Percentiles rank a stretch among this genome's conserved stretches.
phyloP scores from a whole-genome alignment of 192 early-diverging fungal species.

The Podila minutissima region DNA sequence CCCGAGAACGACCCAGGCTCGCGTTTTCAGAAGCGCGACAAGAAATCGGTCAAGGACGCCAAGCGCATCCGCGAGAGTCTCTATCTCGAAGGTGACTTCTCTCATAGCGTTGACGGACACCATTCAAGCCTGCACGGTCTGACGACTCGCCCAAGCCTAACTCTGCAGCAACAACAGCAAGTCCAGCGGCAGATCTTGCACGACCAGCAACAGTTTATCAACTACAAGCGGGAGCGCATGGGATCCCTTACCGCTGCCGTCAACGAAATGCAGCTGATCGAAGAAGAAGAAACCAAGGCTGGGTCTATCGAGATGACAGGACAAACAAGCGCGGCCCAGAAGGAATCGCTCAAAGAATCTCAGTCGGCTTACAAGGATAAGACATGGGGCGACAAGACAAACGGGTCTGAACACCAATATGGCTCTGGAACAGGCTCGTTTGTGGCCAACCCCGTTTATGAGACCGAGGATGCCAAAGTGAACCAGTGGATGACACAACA shows the following conservation, averaged over 20 bases:
- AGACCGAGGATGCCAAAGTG: slow-evolving; percentile 16
- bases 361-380: no score
- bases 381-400: no score
- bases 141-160: slow-evolving; percentile 11
- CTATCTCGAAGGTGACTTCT: slow-evolving; percentile 22
- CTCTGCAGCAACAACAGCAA: slow-evolving; percentile 11
- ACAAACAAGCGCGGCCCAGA: background rate
- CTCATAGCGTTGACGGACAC: slow-evolving; percentile 3
- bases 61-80: slow-evolving; percentile 36
- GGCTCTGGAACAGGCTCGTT: no score
- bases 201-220: slow-evolving; percentile 19
- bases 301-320: background rate
- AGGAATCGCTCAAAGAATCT: no score
- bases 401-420: no score
- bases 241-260: slow-evolving; percentile 30
- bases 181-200: slow-evolving; percentile 8
- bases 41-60: slow-evolving; percentile 28
- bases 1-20: slow-evolving; percentile 27
- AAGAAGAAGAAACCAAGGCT: slow-evolving; percentile 4
- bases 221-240: slow-evolving; percentile 31
- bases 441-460: slow-evolving; percentile 6
- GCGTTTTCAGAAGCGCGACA: slow-evolving; percentile 36
- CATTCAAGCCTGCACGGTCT: slow-evolving; percentile 36
- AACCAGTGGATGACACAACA: slow-evolving; percentile 18
- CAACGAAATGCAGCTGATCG: slow-evolving; percentile 30